phyloP scores from a whole-genome alignment of 2,329 filamentous ascomycete species.

The Teratosphaeria nubilosa region DNA sequence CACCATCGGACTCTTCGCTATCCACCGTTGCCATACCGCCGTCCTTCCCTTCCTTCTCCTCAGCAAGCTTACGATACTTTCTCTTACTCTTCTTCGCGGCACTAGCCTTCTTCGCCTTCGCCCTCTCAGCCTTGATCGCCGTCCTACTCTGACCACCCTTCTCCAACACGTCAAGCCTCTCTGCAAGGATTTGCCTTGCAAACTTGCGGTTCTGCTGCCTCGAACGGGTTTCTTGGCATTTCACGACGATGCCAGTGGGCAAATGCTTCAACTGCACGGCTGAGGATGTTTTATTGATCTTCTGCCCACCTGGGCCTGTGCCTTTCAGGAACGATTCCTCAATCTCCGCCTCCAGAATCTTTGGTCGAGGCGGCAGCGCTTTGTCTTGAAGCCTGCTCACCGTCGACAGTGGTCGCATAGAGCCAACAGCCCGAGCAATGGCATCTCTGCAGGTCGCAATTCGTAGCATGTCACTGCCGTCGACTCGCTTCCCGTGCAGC shows the following conservation, averaged over 20 bases:
- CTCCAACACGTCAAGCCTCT: constrained; percentile 62
- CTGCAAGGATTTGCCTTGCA: constrained; percentile 66
- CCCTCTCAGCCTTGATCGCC: constrained; percentile 52
- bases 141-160: constrained; percentile 62
- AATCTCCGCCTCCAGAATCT: constrained; percentile 67
- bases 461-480: background rate
- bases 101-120: constrained; percentile 62
- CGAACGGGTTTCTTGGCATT: constrained; percentile 84
- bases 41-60: constrained; percentile 31
- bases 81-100: constrained; percentile 70
- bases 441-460: background rate
- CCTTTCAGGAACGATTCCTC: constrained; percentile 82
- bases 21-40: constrained; percentile 3
- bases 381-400: constrained; percentile 31
- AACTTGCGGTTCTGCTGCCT: constrained; percentile 78
- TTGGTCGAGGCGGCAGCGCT: constrained; percentile 64
- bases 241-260: constrained; percentile 85
- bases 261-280: constrained; percentile 87
- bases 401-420: background rate
- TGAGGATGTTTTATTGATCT: constrained; percentile 97
- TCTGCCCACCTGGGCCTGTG: constrained; percentile 86
- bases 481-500: background rate
- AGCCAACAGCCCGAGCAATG: background rate
- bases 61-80: constrained; percentile 60
- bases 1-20: background rate